A percentile compares a stretch with the other conserved stretches of the same genome.
These are phyloP conservation scores for Laburnicola sp. DNA, from an alignment of 2,329 filamentous ascomycete genomes.

Conservation along the genomic window DNA sequence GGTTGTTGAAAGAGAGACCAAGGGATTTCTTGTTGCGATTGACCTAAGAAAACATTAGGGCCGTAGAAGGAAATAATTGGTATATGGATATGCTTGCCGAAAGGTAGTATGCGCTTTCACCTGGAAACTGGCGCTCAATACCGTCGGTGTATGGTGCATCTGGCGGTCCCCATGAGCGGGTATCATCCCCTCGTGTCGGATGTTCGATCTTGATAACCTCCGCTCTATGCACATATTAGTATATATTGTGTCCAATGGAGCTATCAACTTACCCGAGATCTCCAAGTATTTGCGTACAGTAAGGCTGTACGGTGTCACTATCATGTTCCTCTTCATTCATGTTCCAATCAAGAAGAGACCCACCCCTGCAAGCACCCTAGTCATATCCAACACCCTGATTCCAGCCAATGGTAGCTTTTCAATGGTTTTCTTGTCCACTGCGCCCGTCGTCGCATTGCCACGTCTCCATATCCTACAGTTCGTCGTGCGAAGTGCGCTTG, in stretches of 20 bases:
- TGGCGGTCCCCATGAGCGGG: slow-evolving; percentile 91
- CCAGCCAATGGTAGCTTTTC: slow-evolving; percentile 73
- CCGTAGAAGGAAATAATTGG: background rate
- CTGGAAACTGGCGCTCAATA: slow-evolving; percentile 65
- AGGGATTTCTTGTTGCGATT: slow-evolving; percentile 98
- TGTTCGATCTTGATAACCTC: slow-evolving; percentile 98
- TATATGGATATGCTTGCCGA: slow-evolving; percentile 58
- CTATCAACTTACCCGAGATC: slow-evolving; percentile 74
- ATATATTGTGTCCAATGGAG: background rate
- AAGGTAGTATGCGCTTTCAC: slow-evolving; percentile 95
- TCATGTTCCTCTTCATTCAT: background rate
- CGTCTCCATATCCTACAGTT: slow-evolving; percentile 26
- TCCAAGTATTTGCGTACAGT: slow-evolving; percentile 94
- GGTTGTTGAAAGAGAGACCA: slow-evolving; percentile 84
- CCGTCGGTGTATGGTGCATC: slow-evolving; percentile 75
- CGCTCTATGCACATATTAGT: slow-evolving; percentile 60
- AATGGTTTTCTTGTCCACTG: slow-evolving; percentile 38
- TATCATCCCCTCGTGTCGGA: slow-evolving; percentile 88
- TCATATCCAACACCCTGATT: slow-evolving; percentile 92
- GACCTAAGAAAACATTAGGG: slow-evolving; percentile 59
- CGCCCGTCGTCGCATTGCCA: slow-evolving; percentile 46
- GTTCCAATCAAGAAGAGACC: slow-evolving; percentile 42
- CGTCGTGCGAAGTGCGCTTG: slow-evolving; percentile 1
- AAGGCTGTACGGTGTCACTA: slow-evolving; percentile 66
- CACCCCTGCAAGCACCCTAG: slow-evolving; percentile 89